phyloP scores from a whole-genome alignment of 2,329 filamentous ascomycete species.

The Fusarium subglutinans region DNA sequence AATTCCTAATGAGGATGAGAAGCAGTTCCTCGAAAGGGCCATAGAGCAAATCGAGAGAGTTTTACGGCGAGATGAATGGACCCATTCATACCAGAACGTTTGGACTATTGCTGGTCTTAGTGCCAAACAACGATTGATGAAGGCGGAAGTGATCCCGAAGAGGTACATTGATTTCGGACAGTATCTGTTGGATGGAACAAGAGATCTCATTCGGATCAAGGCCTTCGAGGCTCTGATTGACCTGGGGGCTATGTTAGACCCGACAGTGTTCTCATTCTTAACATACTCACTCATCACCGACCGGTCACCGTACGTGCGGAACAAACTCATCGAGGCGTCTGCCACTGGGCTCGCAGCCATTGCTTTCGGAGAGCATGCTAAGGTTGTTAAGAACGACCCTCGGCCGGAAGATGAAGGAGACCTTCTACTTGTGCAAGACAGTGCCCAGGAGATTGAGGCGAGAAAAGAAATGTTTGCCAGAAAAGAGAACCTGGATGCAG shows the following conservation, averaged over 20 bases:
- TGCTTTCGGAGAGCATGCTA: conserved; percentile 69
- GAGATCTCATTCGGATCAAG: conserved; percentile 71
- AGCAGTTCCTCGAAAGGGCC: conserved; percentile 61
- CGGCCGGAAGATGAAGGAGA: conserved; percentile 48
- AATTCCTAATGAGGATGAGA: conserved; percentile 56
- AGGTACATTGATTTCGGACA: conserved; percentile 67
- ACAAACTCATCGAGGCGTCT: conserved; percentile 67
- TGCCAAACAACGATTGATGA: conserved; percentile 71
- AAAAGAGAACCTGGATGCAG: conserved; percentile 69
- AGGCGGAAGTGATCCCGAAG: conserved; percentile 66
- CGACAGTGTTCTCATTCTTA: conserved; percentile 64
- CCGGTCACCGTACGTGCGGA: conserved; percentile 70
- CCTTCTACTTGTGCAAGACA: conserved; percentile 55
- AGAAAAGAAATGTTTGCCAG: conserved; percentile 70
- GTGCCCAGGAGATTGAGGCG: conserved; percentile 64
- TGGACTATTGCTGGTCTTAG: conserved; percentile 71
- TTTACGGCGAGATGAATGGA: conserved; percentile 74
- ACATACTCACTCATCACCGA: conserved; percentile 69
- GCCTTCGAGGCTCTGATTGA: conserved; percentile 72
- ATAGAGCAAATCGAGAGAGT: conserved; percentile 73
- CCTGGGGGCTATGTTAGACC: conserved; percentile 67
- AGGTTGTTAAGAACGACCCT: conserved; percentile 53
- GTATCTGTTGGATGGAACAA: conserved; percentile 71
- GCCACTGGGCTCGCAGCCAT: conserved; percentile 69
- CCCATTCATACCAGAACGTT: conserved; percentile 73